A percentile compares a stretch with the other conserved stretches of the same genome.
Conservation (phyloP, 2,329 filamentous ascomycete species). For the Fusarium staphyleae region DNA sequence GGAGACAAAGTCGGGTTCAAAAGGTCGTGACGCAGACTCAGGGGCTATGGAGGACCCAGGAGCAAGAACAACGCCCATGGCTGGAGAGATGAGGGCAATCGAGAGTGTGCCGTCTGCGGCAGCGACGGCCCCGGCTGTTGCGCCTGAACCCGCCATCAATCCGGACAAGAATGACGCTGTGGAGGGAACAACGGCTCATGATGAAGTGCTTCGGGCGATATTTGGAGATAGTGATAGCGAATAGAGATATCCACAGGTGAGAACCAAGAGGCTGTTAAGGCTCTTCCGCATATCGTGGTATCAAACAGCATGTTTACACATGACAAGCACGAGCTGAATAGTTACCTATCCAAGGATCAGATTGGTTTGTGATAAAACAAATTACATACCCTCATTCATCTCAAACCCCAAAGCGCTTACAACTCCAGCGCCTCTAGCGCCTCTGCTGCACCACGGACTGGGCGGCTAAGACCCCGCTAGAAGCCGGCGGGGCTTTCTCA, state of each 20-base stretch:
- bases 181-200: conserved; percentile 75
- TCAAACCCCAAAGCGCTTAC: conserved; percentile 23
- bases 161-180: conserved; percentile 72
- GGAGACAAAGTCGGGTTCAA: conserved; percentile 36
- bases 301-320: not conserved
- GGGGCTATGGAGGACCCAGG: conserved; percentile 24
- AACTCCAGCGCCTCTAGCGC: conserved; percentile 34
- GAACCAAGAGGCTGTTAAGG: not conserved
- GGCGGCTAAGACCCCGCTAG: conserved; percentile 37
- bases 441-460: conserved; percentile 27
- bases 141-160: conserved; percentile 55
- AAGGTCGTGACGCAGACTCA: conserved; percentile 7
- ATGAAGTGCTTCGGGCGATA: conserved; percentile 88
- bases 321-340: not conserved
- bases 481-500: not conserved
- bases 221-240: conserved; percentile 89
- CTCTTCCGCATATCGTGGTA: not conserved
- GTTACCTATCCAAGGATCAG: too few relatives aligned
- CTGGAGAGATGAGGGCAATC: conserved; percentile 23
- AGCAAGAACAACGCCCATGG: conserved; percentile 3
- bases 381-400: conserved; percentile 13
- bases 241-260: conserved; percentile 20
- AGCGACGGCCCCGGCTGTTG: conserved; percentile 3
- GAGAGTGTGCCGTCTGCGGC: conserved; percentile 11
- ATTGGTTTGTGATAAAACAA: not conserved